Percentiles rank a stretch among this genome's conserved stretches.
These are phyloP conservation scores for Fusarium sp. DNA, from an alignment of 2,329 filamentous ascomycete species.

Conservation along the genomic window DNA sequence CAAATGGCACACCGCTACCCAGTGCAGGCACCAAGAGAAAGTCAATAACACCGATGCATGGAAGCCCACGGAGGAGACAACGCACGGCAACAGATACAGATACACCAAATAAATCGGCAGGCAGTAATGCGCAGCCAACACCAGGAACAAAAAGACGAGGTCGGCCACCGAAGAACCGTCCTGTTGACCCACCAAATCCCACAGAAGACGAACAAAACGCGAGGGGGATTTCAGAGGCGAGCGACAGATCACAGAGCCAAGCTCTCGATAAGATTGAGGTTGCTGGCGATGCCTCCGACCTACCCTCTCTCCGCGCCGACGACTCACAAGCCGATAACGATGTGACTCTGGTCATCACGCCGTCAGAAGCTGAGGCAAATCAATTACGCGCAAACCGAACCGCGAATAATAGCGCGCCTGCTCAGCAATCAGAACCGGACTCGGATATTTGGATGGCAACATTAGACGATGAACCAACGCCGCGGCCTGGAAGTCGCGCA, in stretches of 20 bases:
- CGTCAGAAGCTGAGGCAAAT: conserved; percentile 32
- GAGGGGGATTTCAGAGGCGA: conserved; percentile 19
- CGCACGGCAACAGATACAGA: conserved; percentile 45
- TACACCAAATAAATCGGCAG: conserved; percentile 38
- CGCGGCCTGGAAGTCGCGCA: conserved; percentile 39
- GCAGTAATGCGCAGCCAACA: conserved; percentile 43
- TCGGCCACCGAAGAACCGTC: conserved; percentile 43
- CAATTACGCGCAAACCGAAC: conserved; percentile 12
- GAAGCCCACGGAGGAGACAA: conserved; percentile 47
- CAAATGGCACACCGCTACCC: conserved; percentile 62
- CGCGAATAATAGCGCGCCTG: conserved; percentile 30
- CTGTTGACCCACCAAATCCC: conserved; percentile 42
- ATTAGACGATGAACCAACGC: conserved; percentile 51
- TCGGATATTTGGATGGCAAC: conserved; percentile 59
- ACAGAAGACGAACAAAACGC: conserved; percentile 27
- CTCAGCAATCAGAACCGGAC: conserved; percentile 41
- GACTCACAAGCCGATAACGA: conserved; percentile 44
- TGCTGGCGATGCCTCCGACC: conserved; percentile 26
- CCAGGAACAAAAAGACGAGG: conserved; percentile 45
- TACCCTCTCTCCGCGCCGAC: conserved; percentile 33
- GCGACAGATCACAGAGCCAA: conserved; percentile 32
- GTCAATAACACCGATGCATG: conserved; percentile 55
- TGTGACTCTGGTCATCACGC: conserved; percentile 38
- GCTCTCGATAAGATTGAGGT: conserved; percentile 43
- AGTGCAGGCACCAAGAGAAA: conserved; percentile 54